phyloP scores from a whole-genome alignment of 257 asterid genomes.

The Apocynum venetum region DNA sequence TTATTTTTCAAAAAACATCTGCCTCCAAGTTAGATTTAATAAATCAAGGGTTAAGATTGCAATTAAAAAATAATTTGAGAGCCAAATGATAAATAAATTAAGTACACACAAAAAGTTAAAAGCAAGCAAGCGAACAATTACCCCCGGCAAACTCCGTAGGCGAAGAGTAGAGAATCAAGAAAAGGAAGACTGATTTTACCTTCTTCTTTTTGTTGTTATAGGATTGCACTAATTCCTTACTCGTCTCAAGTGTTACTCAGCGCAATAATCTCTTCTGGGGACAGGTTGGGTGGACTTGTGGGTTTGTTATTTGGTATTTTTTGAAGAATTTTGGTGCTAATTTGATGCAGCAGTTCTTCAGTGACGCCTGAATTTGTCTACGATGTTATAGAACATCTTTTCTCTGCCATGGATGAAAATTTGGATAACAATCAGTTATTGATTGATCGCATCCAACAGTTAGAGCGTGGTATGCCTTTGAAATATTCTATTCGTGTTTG shows the following conservation, averaged over 20 bases:
- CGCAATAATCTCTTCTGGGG: not conserved
- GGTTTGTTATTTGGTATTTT: not conserved
- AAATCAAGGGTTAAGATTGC: too few species aligned
- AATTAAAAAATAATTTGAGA: not conserved
- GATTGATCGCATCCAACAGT: slow-evolving; percentile 59
- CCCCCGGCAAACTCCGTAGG: not conserved
- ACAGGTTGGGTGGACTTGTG: not conserved
- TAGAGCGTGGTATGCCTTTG: slow-evolving; percentile 73
- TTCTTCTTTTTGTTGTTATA: not conserved
- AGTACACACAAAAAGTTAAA: not conserved
- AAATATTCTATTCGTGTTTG: slow-evolving; percentile 1
- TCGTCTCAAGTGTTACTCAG: not conserved
- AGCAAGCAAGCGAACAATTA: not conserved
- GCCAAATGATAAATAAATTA: not conserved
- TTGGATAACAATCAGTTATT: slow-evolving; percentile 35
- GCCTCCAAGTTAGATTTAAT: too few species aligned
- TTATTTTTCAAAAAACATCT: too few species aligned
- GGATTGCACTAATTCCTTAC: not conserved
- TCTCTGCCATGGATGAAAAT: slow-evolving; percentile 63
- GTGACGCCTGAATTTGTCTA: not conserved
- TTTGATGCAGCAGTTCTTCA: not conserved
- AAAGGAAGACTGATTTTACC: not conserved
- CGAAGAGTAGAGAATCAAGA: not conserved
- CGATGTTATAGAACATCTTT: not conserved
- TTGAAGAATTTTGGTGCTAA: not conserved